phyloP scores from a whole-genome alignment of 2,329 filamentous ascomycete genomes.

The Penicillium sp. region DNA sequence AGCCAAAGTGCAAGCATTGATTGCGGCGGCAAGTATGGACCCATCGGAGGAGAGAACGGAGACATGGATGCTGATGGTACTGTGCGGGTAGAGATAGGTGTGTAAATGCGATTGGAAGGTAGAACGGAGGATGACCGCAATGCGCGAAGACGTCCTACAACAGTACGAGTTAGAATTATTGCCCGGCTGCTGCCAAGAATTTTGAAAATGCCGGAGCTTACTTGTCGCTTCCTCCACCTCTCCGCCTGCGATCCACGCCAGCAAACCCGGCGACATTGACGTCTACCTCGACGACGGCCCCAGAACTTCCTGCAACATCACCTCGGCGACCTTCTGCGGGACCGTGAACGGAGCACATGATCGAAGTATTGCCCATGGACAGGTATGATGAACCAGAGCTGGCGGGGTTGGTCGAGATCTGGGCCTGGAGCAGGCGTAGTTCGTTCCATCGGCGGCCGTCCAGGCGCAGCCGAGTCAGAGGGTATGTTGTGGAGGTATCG shows the following conservation, averaged over 20 bases:
- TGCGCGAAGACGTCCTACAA: slow-evolving; percentile 65
- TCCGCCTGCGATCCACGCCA: slow-evolving; percentile 77
- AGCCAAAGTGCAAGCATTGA: slow-evolving; percentile 89
- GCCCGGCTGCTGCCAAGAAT: background rate
- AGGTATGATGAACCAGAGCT: slow-evolving; percentile 92
- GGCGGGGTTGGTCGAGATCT: slow-evolving; percentile 88
- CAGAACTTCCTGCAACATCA: slow-evolving; percentile 48
- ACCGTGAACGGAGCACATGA: slow-evolving; percentile 88
- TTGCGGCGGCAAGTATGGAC: slow-evolving; percentile 79
- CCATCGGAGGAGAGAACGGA: slow-evolving; percentile 90
- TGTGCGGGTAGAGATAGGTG: slow-evolving; percentile 85
- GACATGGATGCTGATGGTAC: slow-evolving; percentile 76
- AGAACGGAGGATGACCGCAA: slow-evolving; percentile 67
- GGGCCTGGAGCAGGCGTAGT: slow-evolving; percentile 80
- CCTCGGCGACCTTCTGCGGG: slow-evolving; percentile 68
- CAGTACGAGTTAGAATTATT: background rate
- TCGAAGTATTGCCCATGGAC: slow-evolving; percentile 95
- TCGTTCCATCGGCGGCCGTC: slow-evolving; percentile 96
- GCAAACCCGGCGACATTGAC: slow-evolving; percentile 86
- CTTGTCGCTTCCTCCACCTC: slow-evolving; percentile 71
- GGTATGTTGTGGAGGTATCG: slow-evolving; percentile 89
- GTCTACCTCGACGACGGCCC: slow-evolving; percentile 73
- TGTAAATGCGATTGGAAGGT: slow-evolving; percentile 77
- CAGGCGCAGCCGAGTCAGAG: slow-evolving; percentile 76
- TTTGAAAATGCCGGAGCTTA: slow-evolving; percentile 40